A percentile compares a stretch with the other conserved stretches of the same genome.
These are phyloP conservation scores for Alternaria conjuncta DNA, from an alignment of 2,329 filamentous ascomycete genomes.

Conservation along the genomic window DNA sequence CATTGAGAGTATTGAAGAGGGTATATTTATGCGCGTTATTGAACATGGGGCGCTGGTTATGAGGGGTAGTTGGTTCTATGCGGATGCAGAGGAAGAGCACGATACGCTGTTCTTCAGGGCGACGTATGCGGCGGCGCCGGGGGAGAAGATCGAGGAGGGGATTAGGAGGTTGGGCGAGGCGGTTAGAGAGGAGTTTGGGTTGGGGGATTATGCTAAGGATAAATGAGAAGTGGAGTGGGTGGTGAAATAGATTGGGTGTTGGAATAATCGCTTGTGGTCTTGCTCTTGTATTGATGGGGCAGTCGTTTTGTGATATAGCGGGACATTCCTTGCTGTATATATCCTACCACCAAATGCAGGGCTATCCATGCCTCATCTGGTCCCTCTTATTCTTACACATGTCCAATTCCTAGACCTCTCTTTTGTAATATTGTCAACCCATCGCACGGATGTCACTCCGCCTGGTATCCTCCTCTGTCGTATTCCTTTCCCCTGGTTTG, in stretches of 20 bases:
- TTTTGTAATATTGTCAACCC: not conserved
- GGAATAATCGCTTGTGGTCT: not conserved
- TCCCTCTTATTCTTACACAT: not conserved
- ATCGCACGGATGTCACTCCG: not conserved
- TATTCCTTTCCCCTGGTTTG: too few relatives aligned
- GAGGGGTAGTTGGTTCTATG: conserved; percentile 89
- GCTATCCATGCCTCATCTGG: not conserved
- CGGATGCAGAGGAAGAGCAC: conserved; percentile 66
- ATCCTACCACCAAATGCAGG: not conserved
- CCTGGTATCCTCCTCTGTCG: not conserved
- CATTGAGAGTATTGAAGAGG: conserved; percentile 76
- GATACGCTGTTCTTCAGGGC: conserved; percentile 83
- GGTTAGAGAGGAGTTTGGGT: conserved; percentile 66
- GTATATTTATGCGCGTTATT: conserved; percentile 81
- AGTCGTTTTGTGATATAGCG: not conserved
- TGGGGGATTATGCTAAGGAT: conserved; percentile 38
- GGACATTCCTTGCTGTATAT: not conserved
- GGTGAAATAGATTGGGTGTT: not conserved
- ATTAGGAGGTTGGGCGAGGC: conserved; percentile 73
- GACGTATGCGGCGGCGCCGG: conserved; percentile 81
- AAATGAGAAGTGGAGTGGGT: not conserved
- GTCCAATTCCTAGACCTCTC: not conserved
- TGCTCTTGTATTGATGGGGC: not conserved
- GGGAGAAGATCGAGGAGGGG: conserved; percentile 58
- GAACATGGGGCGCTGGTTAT: conserved; percentile 80